Evolutionary conservation across 2,329 filamentous ascomycete species (phyloP).

Genomic region (Penicillium sp.): DNA sequence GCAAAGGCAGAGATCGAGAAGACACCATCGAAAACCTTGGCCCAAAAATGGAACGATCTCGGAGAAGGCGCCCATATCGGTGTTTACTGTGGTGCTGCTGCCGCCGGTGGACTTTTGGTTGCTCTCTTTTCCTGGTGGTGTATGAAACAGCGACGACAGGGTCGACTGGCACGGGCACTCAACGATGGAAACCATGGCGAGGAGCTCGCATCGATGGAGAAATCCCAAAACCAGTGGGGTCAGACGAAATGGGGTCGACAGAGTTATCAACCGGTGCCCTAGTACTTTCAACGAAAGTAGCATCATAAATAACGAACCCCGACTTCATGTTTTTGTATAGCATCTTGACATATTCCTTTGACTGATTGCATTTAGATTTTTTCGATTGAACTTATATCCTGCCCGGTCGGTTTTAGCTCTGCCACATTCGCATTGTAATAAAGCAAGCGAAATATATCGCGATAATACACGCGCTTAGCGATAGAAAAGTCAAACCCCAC

Average conservation of each 20-base stretch:
- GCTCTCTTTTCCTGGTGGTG: conserved; percentile 47
- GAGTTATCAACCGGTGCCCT: neutral
- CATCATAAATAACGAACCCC: neutral
- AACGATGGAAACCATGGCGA: conserved; percentile 48
- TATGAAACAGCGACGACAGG: conserved; percentile 50
- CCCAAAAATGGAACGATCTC: conserved; percentile 47
- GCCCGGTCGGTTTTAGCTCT: too few relatives aligned
- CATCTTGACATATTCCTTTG: neutral
- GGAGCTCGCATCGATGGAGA: conserved; percentile 40
- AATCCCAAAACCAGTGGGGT: conserved; percentile 40
- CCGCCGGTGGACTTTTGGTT: conserved; percentile 28
- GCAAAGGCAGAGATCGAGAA: conserved; percentile 45
- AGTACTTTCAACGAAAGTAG: neutral
- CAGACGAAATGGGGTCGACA: conserved; percentile 31
- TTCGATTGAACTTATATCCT: neutral
- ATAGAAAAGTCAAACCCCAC: too few relatives aligned
- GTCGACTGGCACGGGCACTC: conserved; percentile 48
- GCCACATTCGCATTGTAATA: too few relatives aligned
- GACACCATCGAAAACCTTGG: conserved; percentile 32
- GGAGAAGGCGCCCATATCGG: conserved; percentile 50
- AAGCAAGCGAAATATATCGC: too few relatives aligned
- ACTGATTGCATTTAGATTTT: neutral
- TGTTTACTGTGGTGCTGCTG: conserved; percentile 41
- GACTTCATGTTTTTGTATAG: neutral
- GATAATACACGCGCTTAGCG: too few relatives aligned